These are phyloP conservation scores for Ceratocystis albifundus DNA, from an alignment of 2,329 filamentous ascomycete species.

Conservation along the genomic window DNA sequence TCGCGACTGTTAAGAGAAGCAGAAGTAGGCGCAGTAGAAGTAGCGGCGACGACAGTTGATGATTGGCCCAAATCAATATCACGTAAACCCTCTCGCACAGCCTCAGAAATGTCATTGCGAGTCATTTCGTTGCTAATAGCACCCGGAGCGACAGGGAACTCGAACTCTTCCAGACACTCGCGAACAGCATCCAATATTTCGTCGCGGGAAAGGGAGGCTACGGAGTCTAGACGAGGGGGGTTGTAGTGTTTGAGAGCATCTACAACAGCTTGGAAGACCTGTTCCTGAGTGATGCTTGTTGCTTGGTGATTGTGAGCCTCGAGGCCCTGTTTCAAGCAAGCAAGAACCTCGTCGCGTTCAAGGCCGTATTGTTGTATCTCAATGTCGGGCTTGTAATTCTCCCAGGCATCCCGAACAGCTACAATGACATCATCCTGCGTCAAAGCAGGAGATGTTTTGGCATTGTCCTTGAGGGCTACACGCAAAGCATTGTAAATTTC, in stretches of 20 bases:
- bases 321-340: conserved; percentile 75
- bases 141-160: conserved; percentile 54
- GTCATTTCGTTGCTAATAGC: conserved; percentile 39
- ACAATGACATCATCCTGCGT: conserved; percentile 74
- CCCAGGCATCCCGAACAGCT: conserved; percentile 82
- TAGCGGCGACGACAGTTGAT: conserved; percentile 26
- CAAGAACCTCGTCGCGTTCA: conserved; percentile 79
- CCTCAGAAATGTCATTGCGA: conserved; percentile 51
- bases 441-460: conserved; percentile 37
- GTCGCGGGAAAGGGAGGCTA: conserved; percentile 60
- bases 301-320: conserved; percentile 54
- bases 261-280: conserved; percentile 76
- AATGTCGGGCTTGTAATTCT: conserved; percentile 87
- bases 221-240: conserved; percentile 54
- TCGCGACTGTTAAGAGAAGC: conserved; percentile 35
- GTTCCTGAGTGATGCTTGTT: conserved; percentile 61
- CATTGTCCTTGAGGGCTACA: conserved; percentile 54
- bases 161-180: conserved; percentile 76
- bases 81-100: conserved; percentile 49
- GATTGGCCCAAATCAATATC: conserved; percentile 38
- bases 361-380: conserved; percentile 82
- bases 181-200: conserved; percentile 75
- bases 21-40: conserved; percentile 23
- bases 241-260: conserved; percentile 72
- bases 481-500: conserved; percentile 80